These are phyloP conservation scores for Solanum medicagineum DNA, from an alignment of 257 asterid species.

Conservation along the genomic window DNA sequence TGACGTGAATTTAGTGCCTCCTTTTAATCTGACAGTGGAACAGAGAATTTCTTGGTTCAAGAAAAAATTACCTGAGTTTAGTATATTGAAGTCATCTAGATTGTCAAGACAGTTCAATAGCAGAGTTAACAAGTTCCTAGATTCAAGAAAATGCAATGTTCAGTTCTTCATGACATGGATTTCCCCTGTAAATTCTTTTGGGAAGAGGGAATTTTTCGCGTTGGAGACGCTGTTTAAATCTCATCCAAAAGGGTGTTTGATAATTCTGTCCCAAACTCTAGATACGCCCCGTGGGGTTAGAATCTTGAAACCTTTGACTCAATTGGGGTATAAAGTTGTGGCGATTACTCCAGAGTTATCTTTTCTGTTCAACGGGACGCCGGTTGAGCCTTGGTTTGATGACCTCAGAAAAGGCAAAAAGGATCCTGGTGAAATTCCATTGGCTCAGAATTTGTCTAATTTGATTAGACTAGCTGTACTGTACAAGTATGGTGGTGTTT, in stretches of 20 bases:
- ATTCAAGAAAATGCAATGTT: neutral
- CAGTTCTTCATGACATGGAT: conserved; percentile 20
- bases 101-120: neutral
- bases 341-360: conserved; percentile 32
- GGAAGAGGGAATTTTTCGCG: conserved; percentile 30
- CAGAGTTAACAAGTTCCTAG: neutral
- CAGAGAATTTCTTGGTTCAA: conserved; percentile 10
- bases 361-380: conserved; percentile 30
- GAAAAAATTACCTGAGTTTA: neutral
- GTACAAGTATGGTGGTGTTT: conserved; percentile 66
- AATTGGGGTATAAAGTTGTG: conserved; percentile 25
- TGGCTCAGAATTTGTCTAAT: conserved; percentile 61
- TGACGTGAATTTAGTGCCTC: neutral
- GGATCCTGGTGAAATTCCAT: conserved; percentile 50
- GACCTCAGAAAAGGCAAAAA: conserved; percentile 36
- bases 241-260: conserved; percentile 29
- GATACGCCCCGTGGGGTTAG: conserved; percentile 30
- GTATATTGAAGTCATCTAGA: neutral
- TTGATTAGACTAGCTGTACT: conserved; percentile 54
- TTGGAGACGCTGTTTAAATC: conserved; percentile 47
- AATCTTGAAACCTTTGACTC: conserved; percentile 32
- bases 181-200: conserved; percentile 13
- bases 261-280: conserved; percentile 42
- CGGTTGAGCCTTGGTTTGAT: conserved; percentile 39
- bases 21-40: neutral